phyloP scores from a whole-genome alignment of 176 grass and related monocot genomes.

The sorghum (Sorghum bicolor) region Sorghum_bicolor_NCBIv3 NC_012874.2:68637501-68638000 shows the following conservation, averaged over 20 bases:
- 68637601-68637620: not conserved
- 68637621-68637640: not conserved
- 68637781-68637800: too few species aligned
- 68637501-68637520: too few species aligned
- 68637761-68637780: not conserved
- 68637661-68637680: not conserved
- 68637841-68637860: not conserved
- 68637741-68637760: not conserved
- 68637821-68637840: not conserved
- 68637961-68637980: not conserved
- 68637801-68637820: not conserved
- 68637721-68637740: not conserved
- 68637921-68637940: too few species aligned
- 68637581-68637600: not conserved
- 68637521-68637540: not conserved
- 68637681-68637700: not conserved
- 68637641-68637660: not conserved
- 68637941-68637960: not conserved
- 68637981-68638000: not conserved
- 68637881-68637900: not conserved
- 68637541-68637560: not conserved
- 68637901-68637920: too few species aligned
- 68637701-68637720: not conserved
- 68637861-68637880: not conserved
- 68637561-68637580: not conserved